phyloP scores from a whole-genome alignment of 352 stramenopile genomes.

The Plasmopara viticola region DNA sequence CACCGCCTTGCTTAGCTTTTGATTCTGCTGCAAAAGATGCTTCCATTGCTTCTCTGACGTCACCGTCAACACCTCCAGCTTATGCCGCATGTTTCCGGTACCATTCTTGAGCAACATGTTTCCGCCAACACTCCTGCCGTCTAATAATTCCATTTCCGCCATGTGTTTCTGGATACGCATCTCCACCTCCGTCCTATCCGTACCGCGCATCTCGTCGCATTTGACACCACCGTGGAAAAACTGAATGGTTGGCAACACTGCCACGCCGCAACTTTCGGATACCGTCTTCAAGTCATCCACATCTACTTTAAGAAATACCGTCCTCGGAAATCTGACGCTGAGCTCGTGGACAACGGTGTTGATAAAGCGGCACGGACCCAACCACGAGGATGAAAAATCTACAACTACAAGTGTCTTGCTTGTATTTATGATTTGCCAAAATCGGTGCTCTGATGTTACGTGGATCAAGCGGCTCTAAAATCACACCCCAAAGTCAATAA shows the following conservation, averaged over 20 bases:
- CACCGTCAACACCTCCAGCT: conserved; percentile 27
- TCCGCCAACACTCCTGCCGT: conserved; percentile 4
- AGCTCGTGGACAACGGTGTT: conserved; percentile 70
- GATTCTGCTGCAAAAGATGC: conserved; percentile 39
- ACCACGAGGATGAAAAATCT: conserved; percentile 87
- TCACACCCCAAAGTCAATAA: neutral
- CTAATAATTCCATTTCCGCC: conserved; percentile 45
- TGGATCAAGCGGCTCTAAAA: conserved; percentile 61
- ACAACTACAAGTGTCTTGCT: conserved; percentile 70
- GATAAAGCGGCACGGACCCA: conserved; percentile 49
- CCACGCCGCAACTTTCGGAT: conserved; percentile 56
- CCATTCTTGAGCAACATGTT: neutral
- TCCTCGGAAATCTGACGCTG: conserved; percentile 75
- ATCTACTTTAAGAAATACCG: conserved; percentile 86
- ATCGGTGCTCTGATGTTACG: conserved; percentile 62
- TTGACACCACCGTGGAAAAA: conserved; percentile 88
- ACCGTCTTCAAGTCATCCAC: conserved; percentile 71
- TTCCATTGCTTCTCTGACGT: conserved; percentile 53
- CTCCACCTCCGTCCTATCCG: conserved; percentile 60
- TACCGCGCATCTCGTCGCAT: conserved; percentile 84
- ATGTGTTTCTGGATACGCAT: conserved; percentile 50
- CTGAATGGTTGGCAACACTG: conserved; percentile 93
- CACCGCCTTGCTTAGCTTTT: conserved; percentile 38
- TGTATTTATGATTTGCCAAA: conserved; percentile 50
- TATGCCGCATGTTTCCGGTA: conserved; percentile 31